Base-by-base conservation (phyloP, 305 asterid species). In the Solanum hybrid region DNA sequence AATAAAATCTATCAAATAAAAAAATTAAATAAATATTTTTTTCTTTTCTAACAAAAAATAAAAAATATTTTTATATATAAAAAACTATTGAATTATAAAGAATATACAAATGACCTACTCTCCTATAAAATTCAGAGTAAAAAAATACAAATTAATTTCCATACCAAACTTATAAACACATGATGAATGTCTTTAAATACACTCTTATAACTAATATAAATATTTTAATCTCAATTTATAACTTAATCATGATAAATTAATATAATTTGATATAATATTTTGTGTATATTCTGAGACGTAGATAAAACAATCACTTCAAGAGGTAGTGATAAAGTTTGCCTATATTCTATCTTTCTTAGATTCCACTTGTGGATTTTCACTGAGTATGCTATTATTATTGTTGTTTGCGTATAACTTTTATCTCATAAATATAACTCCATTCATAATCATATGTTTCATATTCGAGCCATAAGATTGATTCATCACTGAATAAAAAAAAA, bases 271-370 rank as follows among this genome's bases (percentile, higher is more conserved):
- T 60, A 60, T 19, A 60, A 60, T 60, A 60, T 60, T 7, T 60
- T 19, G 2, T 60, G 26, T 60, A 7, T 19, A 60, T 19, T 60
- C 1, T 4, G 2, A 19, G 2, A 0, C 26, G 71, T 1, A 19
- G 5, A 0, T 60, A 19, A 60, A 7, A 7, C 11, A 0, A 0
- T 60, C 71, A 60, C 26, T 3, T 60, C 71, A 60, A 0, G 0
- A 60, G 10, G 1, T 22, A 64, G 3, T 8, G 12, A 8, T 22
- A 22, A 64, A 0, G 0, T 64, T 22, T 64, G 11, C 27, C 2
- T 64, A 22, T 0, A 64, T 1, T 64, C 13, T 22, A 64, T 2
- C 0, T 1, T 3, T 64, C 2, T 22, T 22, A 64, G 2, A 64
- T 1, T 22, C 1, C 4, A 64, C 11, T 64, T 2, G 0, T 22